Evolutionary conservation across 2,329 filamentous ascomycete genomes (phyloP).

Genomic region (Aspergillus transmontanensis): DNA sequence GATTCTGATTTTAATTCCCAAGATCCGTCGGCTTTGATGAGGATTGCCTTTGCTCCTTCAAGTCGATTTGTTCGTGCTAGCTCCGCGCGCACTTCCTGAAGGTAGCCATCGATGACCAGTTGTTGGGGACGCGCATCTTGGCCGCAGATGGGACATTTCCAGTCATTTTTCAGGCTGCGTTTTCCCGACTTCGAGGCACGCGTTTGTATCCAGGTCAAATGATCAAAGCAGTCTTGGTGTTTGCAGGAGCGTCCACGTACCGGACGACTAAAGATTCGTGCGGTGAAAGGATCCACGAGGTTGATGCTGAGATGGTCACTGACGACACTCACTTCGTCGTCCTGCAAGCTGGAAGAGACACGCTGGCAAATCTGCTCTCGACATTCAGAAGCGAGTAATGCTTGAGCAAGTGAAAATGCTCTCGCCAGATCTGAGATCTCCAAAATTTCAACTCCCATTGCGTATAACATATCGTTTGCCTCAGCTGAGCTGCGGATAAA

Average conservation of each 20-base stretch:
- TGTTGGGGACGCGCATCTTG: conserved; percentile 73
- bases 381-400: conserved; percentile 53
- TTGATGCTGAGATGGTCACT: conserved; percentile 62
- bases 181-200: conserved; percentile 54
- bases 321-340: conserved; percentile 66
- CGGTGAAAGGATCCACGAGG: conserved; percentile 68
- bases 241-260: conserved; percentile 70
- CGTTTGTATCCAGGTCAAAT: conserved; percentile 76
- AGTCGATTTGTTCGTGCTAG: conserved; percentile 55
- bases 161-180: conserved; percentile 54
- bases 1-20: conserved; percentile 60
- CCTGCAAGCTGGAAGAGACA: conserved; percentile 41
- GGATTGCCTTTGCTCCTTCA: conserved; percentile 60
- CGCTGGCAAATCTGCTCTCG: conserved; percentile 59
- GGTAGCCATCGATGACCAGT: conserved; percentile 74
- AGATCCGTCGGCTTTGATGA: conserved; percentile 63
- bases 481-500: conserved; percentile 45
- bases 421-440: conserved; percentile 51
- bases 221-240: conserved; percentile 88
- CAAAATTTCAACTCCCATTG: conserved; percentile 71
- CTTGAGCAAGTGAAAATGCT: conserved; percentile 43
- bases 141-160: conserved; percentile 84
- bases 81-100: conserved; percentile 62
- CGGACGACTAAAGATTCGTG: conserved; percentile 67
- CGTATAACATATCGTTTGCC: conserved; percentile 47